Conservation (phyloP, 2,329 filamentous ascomycete species). For the Furcasterigmium furcatum region DNA sequence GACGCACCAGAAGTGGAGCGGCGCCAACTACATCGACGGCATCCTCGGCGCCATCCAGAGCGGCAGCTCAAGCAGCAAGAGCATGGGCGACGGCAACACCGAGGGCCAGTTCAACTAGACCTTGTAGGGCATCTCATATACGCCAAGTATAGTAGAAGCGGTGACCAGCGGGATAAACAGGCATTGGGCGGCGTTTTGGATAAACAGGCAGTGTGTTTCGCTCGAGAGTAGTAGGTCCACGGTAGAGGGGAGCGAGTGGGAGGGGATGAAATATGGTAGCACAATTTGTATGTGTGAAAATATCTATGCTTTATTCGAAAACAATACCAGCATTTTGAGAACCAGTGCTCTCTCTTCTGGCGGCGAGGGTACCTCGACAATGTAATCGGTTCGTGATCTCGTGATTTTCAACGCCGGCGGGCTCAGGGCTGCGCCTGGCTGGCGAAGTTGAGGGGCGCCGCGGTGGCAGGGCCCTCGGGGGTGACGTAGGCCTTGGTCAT, state of each 20-base stretch:
- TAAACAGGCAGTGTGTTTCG: too few species aligned
- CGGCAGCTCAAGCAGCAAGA: conserved; percentile 83
- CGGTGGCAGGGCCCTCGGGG: conserved; percentile 53
- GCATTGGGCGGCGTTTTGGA: conserved; percentile 13
- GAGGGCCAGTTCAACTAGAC: conserved; percentile 61
- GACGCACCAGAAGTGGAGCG: conserved; percentile 87
- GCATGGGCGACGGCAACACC: conserved; percentile 94
- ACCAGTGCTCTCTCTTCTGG: too few species aligned
- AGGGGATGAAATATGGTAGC: too few species aligned
- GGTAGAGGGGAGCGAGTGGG: too few species aligned
- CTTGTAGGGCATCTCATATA: too few species aligned
- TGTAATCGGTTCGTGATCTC: not conserved
- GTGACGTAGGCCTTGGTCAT: conserved; percentile 91
- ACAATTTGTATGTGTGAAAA: too few species aligned
- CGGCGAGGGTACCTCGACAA: too few species aligned
- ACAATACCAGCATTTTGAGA: too few species aligned
- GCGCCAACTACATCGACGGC: conserved; percentile 74
- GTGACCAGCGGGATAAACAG: too few species aligned
- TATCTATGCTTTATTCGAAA: too few species aligned
- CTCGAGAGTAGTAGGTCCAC: too few species aligned
- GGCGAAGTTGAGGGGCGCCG: conserved; percentile 60
- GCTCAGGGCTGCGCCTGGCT: not conserved
- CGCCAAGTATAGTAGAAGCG: too few species aligned
- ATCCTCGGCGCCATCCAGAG: conserved; percentile 89
- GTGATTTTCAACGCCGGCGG: not conserved